phyloP scores from a whole-genome alignment of 2,329 filamentous ascomycete species.

The Penicillium expansum region DNA sequence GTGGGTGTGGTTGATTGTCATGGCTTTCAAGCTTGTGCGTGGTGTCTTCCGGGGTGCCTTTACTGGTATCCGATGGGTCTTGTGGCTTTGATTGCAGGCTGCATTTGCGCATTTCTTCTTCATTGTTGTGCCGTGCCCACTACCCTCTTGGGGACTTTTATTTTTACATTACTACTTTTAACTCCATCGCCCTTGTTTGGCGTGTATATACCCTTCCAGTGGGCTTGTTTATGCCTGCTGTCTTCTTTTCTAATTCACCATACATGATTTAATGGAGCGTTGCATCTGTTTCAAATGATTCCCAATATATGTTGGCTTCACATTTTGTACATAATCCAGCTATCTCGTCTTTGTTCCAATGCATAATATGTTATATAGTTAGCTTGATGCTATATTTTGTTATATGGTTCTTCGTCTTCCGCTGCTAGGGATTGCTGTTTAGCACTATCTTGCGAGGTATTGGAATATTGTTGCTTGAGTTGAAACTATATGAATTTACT shows the following conservation, averaged over 20 bases:
- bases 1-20: conserved; percentile 89
- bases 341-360: neutral
- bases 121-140: neutral
- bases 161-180: conserved; percentile 1
- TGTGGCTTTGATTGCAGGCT: conserved; percentile 62
- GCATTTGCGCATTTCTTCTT: conserved; percentile 12
- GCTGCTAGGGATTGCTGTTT: too few relatives aligned
- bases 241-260: neutral
- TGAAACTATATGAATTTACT: too few relatives aligned
- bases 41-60: conserved; percentile 61
- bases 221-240: neutral
- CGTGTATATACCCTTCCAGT: conserved; percentile 18
- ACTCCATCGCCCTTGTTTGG: conserved; percentile 6
- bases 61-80: conserved; percentile 69
- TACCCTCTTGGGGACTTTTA: neutral
- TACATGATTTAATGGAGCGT: conserved; percentile 9
- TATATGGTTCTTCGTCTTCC: too few relatives aligned
- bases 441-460: too few relatives aligned
- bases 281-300: neutral
- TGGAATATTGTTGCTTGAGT: too few relatives aligned
- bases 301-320: neutral
- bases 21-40: conserved; percentile 65
- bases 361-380: too few relatives aligned
- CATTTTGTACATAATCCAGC: neutral
- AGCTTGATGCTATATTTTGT: too few relatives aligned